Base-by-base conservation (phyloP, 2,329 filamentous ascomycete species). In the Curvularia sp. region DNA sequence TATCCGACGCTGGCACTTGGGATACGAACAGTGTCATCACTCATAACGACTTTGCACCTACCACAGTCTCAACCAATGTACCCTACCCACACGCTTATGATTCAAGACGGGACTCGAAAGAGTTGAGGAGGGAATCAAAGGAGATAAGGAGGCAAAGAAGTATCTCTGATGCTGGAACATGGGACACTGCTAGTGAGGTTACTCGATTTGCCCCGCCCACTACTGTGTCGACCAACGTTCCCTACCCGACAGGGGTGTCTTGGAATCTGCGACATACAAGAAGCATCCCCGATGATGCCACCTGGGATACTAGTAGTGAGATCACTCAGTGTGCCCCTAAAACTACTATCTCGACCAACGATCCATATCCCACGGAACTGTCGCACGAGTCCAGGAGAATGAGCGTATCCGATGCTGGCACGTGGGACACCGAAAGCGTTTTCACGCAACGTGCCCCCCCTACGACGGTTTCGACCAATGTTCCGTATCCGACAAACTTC, bases 1-100 rank as follows among this genome's bases (percentile, higher is more conserved):
- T 69, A 13, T 49, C 62, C 2, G 68, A 71, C 32, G 65, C 63
- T 23, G 68, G 67, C n/a, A 71, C 68, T 7, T 71, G 68, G 68
- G 68, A 71, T 41, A 71, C 68, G 21, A 61, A 61, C 45, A 71
- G 65, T 51, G 62, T 64, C 30, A 63, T 64, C 39, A 67, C 64
- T 34, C 50, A 64, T 34, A 45, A 65, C 41, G 57, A 55, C 38
- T 55, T 57, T 10, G 55, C 55, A 27, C 51, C 55, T 41, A 58
- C 63, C 1, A 70, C 65, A 46, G 63, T 65, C 42, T 66, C 66
- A 12, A 60, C 51, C 18, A 53, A 59, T 28, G 49, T 42, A 43
- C 53, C 42, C 27, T 60, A 58, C 50, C 46, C 46, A 19, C 18
- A 36, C 32, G 15, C 39, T 25, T 45, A 58, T 25, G 51, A 58